Percentiles rank a stretch among this genome's conserved stretches.
These are phyloP conservation scores for Eucalyptus polyanthemos DNA, from an alignment of 345 rosid genomes.

Conservation along the genomic window DNA sequence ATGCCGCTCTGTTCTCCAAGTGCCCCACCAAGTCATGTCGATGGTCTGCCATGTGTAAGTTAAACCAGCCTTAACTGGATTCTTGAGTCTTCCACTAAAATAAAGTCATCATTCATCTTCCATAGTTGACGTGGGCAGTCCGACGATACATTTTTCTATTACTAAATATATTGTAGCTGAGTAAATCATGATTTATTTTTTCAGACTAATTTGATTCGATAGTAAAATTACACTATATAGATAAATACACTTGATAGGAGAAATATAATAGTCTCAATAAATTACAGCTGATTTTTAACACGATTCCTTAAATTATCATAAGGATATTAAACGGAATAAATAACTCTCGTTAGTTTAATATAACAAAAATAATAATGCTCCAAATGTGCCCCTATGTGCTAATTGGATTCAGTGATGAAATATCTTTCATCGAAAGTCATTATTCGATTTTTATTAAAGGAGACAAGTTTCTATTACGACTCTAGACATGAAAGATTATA, in stretches of 20 bases:
- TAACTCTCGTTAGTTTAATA: background rate
- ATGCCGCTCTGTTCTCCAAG: background rate
- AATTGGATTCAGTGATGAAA: background rate
- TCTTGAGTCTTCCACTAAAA: background rate
- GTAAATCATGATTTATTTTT: background rate
- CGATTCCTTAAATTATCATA: background rate
- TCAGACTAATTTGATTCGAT: background rate
- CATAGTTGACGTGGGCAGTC: background rate
- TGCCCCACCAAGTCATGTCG: background rate
- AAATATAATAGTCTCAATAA: background rate
- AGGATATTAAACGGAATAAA: background rate
- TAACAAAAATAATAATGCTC: background rate
- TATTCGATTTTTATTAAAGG: background rate
- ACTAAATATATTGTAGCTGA: background rate
- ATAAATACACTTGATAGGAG: background rate
- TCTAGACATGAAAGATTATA: too few relatives aligned
- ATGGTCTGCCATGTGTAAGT: background rate
- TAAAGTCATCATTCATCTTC: background rate
- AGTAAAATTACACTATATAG: background rate
- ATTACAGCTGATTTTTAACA: background rate
- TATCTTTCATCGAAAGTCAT: background rate
- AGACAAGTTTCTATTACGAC: background rate
- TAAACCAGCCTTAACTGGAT: background rate
- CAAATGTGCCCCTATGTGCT: background rate
- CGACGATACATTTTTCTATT: background rate